These are phyloP conservation scores for Arxiozyma heterogenica DNA, from an alignment of 1,139 yeast species.

Conservation along the genomic window DNA sequence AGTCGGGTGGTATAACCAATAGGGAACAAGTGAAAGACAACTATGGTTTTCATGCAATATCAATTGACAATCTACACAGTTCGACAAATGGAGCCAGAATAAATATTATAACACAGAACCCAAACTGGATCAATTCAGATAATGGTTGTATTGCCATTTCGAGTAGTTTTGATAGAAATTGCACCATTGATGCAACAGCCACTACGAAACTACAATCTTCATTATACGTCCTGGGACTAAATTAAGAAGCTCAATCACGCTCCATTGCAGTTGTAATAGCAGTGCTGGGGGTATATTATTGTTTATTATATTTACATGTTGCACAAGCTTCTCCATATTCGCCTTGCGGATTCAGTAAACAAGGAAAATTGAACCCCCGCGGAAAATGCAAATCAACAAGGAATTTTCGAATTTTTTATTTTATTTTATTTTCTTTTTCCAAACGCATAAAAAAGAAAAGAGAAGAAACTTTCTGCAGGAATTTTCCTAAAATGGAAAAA, in stretches of 20 bases:
- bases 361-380: neutral
- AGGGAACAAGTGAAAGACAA: neutral
- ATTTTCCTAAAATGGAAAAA: neutral
- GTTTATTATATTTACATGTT: no score
- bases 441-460: no score
- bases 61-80: neutral
- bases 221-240: neutral
- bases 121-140: slow-evolving; percentile 12
- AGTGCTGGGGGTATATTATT: no score
- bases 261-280: neutral
- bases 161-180: neutral
- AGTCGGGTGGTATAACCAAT: slow-evolving; percentile 24
- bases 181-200: neutral
- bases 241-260: neutral
- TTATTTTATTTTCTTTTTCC: no score
- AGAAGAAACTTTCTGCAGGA: neutral
- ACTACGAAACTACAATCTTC: neutral
- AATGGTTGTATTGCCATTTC: slow-evolving; percentile 4
- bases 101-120: slow-evolving; percentile 17
- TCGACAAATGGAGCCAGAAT: slow-evolving; percentile 7
- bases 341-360: no score
- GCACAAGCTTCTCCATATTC: no score
- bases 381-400: neutral
- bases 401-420: no score
- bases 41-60: no score